Evolutionary conservation across 208 protist genomes (phyloP).

Genomic region (Crithidia mellificae): DNA sequence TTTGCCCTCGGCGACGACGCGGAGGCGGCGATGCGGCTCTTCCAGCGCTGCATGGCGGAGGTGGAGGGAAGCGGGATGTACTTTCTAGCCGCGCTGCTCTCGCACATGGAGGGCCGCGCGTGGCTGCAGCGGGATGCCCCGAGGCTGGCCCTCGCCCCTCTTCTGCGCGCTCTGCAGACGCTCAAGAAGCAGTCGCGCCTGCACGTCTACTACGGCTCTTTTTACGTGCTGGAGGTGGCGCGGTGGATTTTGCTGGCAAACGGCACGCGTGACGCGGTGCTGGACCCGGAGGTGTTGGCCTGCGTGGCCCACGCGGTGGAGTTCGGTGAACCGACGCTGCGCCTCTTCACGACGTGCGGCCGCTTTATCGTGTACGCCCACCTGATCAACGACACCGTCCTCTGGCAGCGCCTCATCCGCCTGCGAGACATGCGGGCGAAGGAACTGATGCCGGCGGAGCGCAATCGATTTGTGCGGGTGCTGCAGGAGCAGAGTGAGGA

Average conservation of each 20-base stretch:
- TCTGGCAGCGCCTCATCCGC: conserved; percentile 36
- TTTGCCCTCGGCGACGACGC: conserved; percentile 33
- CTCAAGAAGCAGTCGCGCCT: conserved; percentile 30
- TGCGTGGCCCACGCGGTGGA: conserved; percentile 37
- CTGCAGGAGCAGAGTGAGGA: conserved; percentile 44
- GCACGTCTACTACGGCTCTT: conserved; percentile 51
- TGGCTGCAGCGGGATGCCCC: conserved; percentile 33
- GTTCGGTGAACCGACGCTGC: conserved; percentile 40
- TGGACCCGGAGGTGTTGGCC: conserved; percentile 37
- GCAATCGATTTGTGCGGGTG: conserved; percentile 33
- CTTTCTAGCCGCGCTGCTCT: conserved; percentile 9
- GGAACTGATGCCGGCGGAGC: conserved; percentile 33
- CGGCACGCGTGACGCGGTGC: conserved; percentile 22
- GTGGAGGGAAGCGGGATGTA: conserved; percentile 12
- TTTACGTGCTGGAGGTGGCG: conserved; percentile 43
- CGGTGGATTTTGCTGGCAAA: conserved; percentile 31
- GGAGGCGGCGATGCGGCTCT: conserved; percentile 25
- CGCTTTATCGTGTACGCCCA: conserved; percentile 41
- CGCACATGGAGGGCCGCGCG: conserved; percentile 30
- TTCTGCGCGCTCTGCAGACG: conserved; percentile 34
- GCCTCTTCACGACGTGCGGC: conserved; percentile 51
- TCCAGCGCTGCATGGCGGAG: conserved; percentile 27
- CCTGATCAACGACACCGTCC: conserved; percentile 27
- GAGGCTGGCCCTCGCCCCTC: conserved; percentile 34
- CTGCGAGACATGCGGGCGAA: conserved; percentile 36